Conservation (phyloP, 2,329 filamentous ascomycete genomes). For the Cladosporium austrohemisphaericum region DNA sequence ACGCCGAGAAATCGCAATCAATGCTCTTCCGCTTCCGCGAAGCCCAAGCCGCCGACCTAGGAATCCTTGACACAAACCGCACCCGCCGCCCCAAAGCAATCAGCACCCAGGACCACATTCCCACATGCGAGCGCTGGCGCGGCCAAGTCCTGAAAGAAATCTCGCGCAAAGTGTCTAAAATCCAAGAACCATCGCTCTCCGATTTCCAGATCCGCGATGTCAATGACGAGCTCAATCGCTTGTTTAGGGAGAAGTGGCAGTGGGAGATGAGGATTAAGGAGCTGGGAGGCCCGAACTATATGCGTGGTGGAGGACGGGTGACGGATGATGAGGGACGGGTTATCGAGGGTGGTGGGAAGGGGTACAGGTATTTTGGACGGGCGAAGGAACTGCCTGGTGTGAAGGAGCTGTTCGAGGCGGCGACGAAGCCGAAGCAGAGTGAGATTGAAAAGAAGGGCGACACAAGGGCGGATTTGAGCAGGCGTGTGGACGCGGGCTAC, state of each 20-base stretch:
- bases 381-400: conserved; percentile 89
- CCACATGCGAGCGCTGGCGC: conserved; percentile 93
- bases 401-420: conserved; percentile 90
- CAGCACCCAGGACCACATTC: conserved; percentile 78
- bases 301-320: conserved; percentile 60
- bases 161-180: conserved; percentile 90
- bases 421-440: conserved; percentile 48
- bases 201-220: conserved; percentile 97
- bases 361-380: conserved; percentile 90
- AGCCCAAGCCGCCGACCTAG: conserved; percentile 90
- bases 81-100: conserved; percentile 88
- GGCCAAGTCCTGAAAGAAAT: conserved; percentile 97
- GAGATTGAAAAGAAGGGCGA: conserved; percentile 58
- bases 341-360: conserved; percentile 68
- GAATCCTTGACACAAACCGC: conserved; percentile 89
- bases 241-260: conserved; percentile 98
- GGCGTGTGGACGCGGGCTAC: conserved; percentile 85
- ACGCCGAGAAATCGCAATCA: conserved; percentile 97
- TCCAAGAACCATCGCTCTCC: conserved; percentile 85
- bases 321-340: conserved; percentile 54
- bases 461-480: conserved; percentile 64
- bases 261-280: conserved; percentile 98
- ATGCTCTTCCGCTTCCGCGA: conserved; percentile 99
- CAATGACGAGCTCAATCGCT: conserved; percentile 98
- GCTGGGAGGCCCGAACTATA: conserved; percentile 95